Evolutionary conservation across 2,329 filamentous ascomycete species (phyloP).

Genomic region (Aspergillus luchuensis): DNA sequence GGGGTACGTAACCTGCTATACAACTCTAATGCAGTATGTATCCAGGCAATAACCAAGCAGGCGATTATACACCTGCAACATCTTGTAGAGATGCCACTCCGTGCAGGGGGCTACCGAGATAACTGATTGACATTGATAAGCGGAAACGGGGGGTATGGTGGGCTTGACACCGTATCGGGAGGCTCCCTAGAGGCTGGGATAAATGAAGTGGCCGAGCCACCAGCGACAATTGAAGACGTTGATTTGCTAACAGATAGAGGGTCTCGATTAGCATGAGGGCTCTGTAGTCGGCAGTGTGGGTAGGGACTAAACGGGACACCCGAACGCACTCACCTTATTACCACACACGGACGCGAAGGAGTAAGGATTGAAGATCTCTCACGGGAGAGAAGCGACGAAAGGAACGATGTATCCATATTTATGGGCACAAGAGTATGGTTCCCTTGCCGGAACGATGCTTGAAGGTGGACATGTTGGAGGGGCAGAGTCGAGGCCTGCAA

Average conservation of each 20-base stretch:
- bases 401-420: neutral
- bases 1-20: neutral
- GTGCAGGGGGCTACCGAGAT: neutral
- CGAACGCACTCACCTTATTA: neutral
- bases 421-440: neutral
- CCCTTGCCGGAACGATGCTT: neutral
- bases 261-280: conserved; percentile 1
- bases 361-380: neutral
- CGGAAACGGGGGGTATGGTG: neutral
- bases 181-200: neutral
- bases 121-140: neutral
- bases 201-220: neutral
- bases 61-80: neutral
- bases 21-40: neutral
- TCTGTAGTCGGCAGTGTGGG: conserved; percentile 1
- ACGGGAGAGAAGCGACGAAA: neutral
- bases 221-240: neutral
- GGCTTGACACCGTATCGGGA: neutral
- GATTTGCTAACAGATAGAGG: neutral
- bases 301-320: neutral
- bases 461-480: neutral
- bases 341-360: neutral
- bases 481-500: neutral
- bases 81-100: neutral
- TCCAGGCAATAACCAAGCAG: neutral